Percentiles rank a stretch among this genome's conserved stretches.
These are phyloP conservation scores for Hanseniaspora lachancei DNA, from an alignment of 805 yeast species.

Conservation along the genomic window DNA sequence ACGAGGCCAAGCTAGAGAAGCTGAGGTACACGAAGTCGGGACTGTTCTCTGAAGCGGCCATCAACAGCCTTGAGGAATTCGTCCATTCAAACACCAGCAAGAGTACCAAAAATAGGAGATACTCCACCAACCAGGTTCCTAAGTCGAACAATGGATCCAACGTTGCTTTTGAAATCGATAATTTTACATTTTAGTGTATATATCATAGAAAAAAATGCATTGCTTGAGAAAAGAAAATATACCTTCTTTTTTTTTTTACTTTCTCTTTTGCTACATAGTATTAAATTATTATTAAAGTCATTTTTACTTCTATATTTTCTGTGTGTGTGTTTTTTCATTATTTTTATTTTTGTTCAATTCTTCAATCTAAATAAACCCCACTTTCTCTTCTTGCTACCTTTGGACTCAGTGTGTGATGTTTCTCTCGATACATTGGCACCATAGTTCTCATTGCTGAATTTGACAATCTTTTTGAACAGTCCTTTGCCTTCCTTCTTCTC, in stretches of 20 bases:
- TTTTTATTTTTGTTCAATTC: too few relatives aligned
- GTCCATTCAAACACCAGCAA: slow-evolving; percentile 12
- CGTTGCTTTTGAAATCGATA: not conserved
- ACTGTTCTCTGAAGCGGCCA: slow-evolving; percentile 58
- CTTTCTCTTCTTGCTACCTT: not conserved
- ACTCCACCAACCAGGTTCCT: not conserved
- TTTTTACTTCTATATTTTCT: too few relatives aligned
- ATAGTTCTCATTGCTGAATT: slow-evolving; percentile 11
- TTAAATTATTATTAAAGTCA: too few relatives aligned
- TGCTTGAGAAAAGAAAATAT: too few relatives aligned
- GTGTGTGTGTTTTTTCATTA: too few relatives aligned
- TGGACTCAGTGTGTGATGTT: not conserved
- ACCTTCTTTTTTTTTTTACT: not conserved
- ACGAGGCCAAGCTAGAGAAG: slow-evolving; percentile 67
- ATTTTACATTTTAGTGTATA: not conserved
- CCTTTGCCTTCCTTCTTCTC: not conserved
- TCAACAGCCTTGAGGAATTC: slow-evolving; percentile 60
- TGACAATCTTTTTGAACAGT: not conserved
- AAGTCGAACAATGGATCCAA: not conserved
- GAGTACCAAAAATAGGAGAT: not conserved
- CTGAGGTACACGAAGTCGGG: slow-evolving; percentile 64
- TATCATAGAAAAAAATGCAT: not conserved
- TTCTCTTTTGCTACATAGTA: not conserved
- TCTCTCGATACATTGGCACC: not conserved
- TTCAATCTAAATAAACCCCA: not conserved